phyloP scores from a whole-genome alignment of 257 asterid species.

The Haberlea rhodopensis region DNA sequence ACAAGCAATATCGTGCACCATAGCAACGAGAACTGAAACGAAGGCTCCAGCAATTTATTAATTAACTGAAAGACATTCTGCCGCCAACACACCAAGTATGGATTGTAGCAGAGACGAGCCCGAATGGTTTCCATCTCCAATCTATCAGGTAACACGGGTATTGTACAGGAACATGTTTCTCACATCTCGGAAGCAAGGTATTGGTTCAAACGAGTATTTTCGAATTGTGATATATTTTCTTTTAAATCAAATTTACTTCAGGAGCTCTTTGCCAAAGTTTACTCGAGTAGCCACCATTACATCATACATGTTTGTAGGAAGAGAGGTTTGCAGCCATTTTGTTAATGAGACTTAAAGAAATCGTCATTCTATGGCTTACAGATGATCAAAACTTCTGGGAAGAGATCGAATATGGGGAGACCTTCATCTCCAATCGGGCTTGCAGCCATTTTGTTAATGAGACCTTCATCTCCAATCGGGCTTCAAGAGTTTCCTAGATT shows the following conservation, averaged over 20 bases:
- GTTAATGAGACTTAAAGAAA: constrained; percentile 87
- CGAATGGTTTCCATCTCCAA: constrained; percentile 91
- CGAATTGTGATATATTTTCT: neutral
- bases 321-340: constrained; percentile 88
- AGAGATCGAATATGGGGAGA: constrained; percentile 62
- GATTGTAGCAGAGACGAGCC: constrained; percentile 57
- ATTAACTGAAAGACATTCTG: constrained; percentile 86
- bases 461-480: no score
- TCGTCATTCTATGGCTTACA: constrained; percentile 83
- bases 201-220: neutral
- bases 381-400: constrained; percentile 94
- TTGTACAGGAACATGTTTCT: neutral
- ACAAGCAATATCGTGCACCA: constrained; percentile 43
- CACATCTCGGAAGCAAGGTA: neutral
- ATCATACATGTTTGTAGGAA: constrained; percentile 71
- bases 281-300: constrained; percentile 59
- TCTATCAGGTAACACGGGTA: constrained; percentile 57
- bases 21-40: constrained; percentile 79
- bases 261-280: constrained; percentile 72
- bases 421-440: constrained; percentile 72
- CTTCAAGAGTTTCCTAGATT: constrained; percentile 74
- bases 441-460: no score
- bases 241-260: constrained; percentile 18
- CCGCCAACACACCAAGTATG: constrained; percentile 68
- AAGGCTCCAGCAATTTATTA: constrained; percentile 66